Conservation (phyloP, 768 basidiomycete species). For the Zangia roseola region DNA sequence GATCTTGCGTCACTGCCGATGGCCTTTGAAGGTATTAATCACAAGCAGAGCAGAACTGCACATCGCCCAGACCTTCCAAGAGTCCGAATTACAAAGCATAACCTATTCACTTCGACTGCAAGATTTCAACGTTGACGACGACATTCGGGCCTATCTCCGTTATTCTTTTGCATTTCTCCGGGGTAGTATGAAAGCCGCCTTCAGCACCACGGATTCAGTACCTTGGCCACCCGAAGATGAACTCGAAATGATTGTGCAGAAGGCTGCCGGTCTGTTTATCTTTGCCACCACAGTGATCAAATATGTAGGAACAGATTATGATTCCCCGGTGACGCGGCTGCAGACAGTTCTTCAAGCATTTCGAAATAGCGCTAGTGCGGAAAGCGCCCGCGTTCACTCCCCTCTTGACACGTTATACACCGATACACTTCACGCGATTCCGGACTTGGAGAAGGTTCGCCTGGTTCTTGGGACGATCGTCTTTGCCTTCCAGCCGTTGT, state of each 20-base stretch:
- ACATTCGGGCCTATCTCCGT: conserved; percentile 22
- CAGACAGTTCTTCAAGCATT: conserved; percentile 10
- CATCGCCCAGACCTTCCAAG: conserved; percentile 20
- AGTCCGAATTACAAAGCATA: conserved; percentile 9
- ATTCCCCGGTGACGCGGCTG: conserved; percentile 10
- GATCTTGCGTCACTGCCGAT: conserved; percentile 11
- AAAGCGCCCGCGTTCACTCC: conserved; percentile 10
- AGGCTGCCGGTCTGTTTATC: conserved; percentile 27
- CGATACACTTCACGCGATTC: conserved; percentile 12
- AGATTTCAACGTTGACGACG: conserved; percentile 22
- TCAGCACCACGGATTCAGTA: not conserved
- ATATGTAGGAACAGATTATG: conserved; percentile 15
- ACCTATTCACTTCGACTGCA: conserved; percentile 13
- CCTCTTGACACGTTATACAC: conserved; percentile 15
- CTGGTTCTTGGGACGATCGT: conserved; percentile 12
- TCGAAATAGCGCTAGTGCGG: not conserved
- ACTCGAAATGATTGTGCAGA: conserved; percentile 16
- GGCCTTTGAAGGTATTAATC: conserved; percentile 27
- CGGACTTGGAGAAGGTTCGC: conserved; percentile 9
- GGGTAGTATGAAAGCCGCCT: not conserved
- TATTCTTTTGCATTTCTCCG: conserved; percentile 19
- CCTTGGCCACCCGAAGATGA: conserved; percentile 25
- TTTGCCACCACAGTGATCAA: conserved; percentile 29
- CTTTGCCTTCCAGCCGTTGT: conserved; percentile 14
- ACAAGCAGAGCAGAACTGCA: conserved; percentile 22